A percentile compares a stretch with the other conserved stretches of the same genome.
Conservation (phyloP, 1,284 basidiomycete species). For the Heterobasidion parviporum region DNA sequence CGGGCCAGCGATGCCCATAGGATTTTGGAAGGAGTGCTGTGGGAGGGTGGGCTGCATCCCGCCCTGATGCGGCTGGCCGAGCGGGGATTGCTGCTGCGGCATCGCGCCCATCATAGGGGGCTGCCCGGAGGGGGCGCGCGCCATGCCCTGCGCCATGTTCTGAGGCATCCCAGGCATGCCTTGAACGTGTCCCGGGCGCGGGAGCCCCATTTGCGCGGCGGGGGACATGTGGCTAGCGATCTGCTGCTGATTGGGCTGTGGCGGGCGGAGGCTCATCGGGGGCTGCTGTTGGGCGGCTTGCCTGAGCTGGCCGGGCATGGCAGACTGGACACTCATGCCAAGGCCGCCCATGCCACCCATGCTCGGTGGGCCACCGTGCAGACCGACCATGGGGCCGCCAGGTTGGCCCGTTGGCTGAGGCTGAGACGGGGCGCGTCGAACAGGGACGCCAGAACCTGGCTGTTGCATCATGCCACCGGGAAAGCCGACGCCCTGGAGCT, state of each 20-base stretch:
- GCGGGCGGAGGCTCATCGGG: slow-evolving; percentile 2
- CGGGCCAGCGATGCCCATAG: slow-evolving; percentile 17
- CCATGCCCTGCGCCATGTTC: slow-evolving; percentile 29
- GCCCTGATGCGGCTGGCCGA: slow-evolving; percentile 27
- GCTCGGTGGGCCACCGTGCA: slow-evolving; percentile 27
- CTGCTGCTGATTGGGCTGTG: slow-evolving; percentile 10
- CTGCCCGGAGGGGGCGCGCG: slow-evolving; percentile 31
- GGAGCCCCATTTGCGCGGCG: slow-evolving; percentile 30
- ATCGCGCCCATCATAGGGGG: slow-evolving; percentile 43
- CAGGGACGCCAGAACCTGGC: slow-evolving; percentile 12
- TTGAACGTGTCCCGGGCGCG: slow-evolving; percentile 22
- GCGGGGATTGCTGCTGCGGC: slow-evolving; percentile 31
- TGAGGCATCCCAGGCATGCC: slow-evolving; percentile 18
- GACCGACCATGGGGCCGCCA: slow-evolving; percentile 24
- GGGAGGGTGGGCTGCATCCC: slow-evolving; percentile 14
- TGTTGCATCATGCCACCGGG: slow-evolving; percentile 26
- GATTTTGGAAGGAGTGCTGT: slow-evolving; percentile 34
- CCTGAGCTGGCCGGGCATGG: slow-evolving; percentile 21
- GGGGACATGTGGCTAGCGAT: slow-evolving; percentile 29
- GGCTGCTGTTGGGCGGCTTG: slow-evolving; percentile 8
- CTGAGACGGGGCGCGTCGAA: slow-evolving; percentile 47
- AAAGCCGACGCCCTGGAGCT: slow-evolving; percentile 28
- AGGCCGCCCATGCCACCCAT: slow-evolving; percentile 13
- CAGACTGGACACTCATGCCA: slow-evolving; percentile 3
- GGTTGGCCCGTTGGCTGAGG: slow-evolving; percentile 29